These are phyloP conservation scores for Moesziomyces aphidis DNA, from an alignment of 1,284 basidiomycete genomes.

Conservation along the genomic window DNA sequence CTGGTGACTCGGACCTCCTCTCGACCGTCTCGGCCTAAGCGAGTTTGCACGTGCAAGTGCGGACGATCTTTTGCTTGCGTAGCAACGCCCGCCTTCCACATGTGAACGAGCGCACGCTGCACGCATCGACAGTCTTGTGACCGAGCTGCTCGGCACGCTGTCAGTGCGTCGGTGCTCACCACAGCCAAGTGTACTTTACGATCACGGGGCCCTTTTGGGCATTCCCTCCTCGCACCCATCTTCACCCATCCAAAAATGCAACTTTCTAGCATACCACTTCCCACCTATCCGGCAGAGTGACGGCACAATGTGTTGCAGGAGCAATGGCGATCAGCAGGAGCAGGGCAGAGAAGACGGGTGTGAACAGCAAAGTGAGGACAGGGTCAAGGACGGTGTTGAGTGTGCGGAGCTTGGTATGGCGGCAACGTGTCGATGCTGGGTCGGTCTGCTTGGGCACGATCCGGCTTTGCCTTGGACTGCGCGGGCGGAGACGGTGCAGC, in stretches of 20 bases:
- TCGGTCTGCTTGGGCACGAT: not conserved
- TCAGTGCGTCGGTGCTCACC: not conserved
- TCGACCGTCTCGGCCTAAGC: constrained; percentile 64
- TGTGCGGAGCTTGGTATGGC: constrained; percentile 13
- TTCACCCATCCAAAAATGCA: constrained; percentile 34
- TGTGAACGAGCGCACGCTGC: constrained; percentile 9
- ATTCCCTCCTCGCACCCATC: constrained; percentile 8
- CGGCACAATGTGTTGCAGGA: no score
- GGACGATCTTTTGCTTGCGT: constrained; percentile 19
- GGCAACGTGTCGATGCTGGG: constrained; percentile 28
- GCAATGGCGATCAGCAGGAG: no score
- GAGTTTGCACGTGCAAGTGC: constrained; percentile 13
- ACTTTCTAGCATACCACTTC: constrained; percentile 25
- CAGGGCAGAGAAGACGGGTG: no score
- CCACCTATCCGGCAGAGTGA: not conserved
- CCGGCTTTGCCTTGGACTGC: not conserved
- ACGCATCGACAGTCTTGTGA: constrained; percentile 4
- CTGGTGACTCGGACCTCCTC: constrained; percentile 93
- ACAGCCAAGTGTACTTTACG: constrained; percentile 13
- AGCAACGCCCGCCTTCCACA: constrained; percentile 24
- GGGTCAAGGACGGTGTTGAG: not conserved
- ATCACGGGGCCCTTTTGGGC: constrained; percentile 4
- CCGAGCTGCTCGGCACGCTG: constrained; percentile 16
- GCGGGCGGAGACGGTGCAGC: not conserved
- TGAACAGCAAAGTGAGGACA: not conserved